Evolutionary conservation across 352 stramenopile species (phyloP).

Genomic region (Globisporangium ultimum): DNA sequence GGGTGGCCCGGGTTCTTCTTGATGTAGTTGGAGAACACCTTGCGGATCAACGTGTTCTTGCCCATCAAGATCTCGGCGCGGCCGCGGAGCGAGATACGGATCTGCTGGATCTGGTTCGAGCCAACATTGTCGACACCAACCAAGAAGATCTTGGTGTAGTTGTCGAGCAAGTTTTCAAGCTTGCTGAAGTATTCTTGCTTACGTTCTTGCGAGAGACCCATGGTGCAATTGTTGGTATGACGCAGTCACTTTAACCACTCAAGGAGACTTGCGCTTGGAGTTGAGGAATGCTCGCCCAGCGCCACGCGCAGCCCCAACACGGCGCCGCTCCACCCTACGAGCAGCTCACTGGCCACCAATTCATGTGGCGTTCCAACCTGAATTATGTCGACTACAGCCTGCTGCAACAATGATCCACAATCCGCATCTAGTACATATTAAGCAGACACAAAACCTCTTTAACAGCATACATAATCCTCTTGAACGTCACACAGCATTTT

Average conservation of each 20-base stretch:
- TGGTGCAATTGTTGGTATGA: constrained; percentile 48
- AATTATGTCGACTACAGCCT: constrained; percentile 6
- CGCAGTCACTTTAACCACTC: constrained; percentile 88
- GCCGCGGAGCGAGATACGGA: constrained; percentile 94
- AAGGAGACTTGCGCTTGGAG: constrained; percentile 80
- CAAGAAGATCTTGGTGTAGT: constrained; percentile 98
- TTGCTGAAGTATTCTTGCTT: constrained; percentile 98
- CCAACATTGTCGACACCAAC: constrained; percentile 99
- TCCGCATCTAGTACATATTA: constrained; percentile 18
- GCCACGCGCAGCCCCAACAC: background rate
- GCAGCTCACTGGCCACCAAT: constrained; percentile 35
- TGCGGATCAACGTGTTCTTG: constrained; percentile 99
- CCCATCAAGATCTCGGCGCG: constrained; percentile 98
- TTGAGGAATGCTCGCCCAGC: constrained; percentile 33
- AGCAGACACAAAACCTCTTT: background rate
- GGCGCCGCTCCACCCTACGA: background rate
- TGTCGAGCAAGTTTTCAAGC: constrained; percentile 94
- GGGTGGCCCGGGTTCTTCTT: constrained; percentile 97
- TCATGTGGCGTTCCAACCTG: background rate
- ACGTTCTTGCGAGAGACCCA: constrained; percentile 96
- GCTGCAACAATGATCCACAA: background rate
- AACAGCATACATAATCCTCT: constrained; percentile 1
- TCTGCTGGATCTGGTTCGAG: constrained; percentile 99
- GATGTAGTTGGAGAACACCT: constrained; percentile 96
- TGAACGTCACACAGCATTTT: background rate